A percentile compares a stretch with the other conserved stretches of the same genome.
Evolutionary conservation across 2,329 filamentous ascomycete species (phyloP).

Genomic region (Colletotrichum siamense): DNA sequence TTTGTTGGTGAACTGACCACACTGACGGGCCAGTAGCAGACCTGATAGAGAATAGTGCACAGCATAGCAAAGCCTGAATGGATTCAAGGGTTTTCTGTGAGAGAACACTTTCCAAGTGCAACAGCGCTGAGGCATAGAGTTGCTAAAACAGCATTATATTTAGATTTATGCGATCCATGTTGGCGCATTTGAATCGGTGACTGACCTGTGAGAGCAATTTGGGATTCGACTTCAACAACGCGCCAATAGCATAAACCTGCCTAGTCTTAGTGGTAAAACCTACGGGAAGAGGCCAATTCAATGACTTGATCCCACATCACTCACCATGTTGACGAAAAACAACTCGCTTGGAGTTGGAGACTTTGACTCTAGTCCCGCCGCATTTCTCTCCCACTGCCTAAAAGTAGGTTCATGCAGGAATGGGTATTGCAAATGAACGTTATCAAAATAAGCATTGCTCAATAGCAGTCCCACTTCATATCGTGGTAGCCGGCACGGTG

Average conservation of each 20-base stretch:
- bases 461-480: constrained; percentile 10
- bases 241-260: constrained; percentile 22
- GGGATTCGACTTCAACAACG: constrained; percentile 2
- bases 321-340: constrained; percentile 26
- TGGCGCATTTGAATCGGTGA: not conserved
- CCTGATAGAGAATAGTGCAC: constrained; percentile 31
- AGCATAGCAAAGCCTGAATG: constrained; percentile 33
- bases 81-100: constrained; percentile 28
- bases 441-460: constrained; percentile 38
- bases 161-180: not conserved
- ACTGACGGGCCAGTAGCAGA: constrained; percentile 29
- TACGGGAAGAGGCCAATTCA: not conserved
- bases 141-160: not conserved
- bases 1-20: constrained; percentile 12
- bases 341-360: not conserved
- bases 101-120: constrained; percentile 22
- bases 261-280: not conserved
- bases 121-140: constrained; percentile 25
- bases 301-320: not conserved
- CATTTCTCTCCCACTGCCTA: constrained; percentile 29
- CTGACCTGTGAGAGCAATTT: constrained; percentile 18
- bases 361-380: constrained; percentile 5
- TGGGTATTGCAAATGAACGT: constrained; percentile 42
- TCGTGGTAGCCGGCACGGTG: not conserved
- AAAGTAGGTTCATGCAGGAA: constrained; percentile 41